Conservation (phyloP, 805 yeast genomes). For the Metahyphopichia silvanorum region DNA sequence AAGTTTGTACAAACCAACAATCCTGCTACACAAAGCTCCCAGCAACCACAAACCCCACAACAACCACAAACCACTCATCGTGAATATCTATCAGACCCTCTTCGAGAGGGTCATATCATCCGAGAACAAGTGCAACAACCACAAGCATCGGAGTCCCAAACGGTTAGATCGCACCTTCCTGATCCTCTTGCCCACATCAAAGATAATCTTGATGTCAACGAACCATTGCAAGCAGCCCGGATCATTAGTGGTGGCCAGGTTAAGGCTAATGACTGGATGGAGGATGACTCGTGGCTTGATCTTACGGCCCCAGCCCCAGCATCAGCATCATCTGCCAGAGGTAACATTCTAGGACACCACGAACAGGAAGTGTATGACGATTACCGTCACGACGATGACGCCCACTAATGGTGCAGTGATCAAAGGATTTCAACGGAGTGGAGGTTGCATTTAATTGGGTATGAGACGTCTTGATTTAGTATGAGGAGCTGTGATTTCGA, state of each 20-base stretch:
- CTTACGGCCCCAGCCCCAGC: slow-evolving; percentile 5
- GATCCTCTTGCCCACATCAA: slow-evolving; percentile 43
- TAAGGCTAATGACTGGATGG: slow-evolving; percentile 30
- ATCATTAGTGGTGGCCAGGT: slow-evolving; percentile 41
- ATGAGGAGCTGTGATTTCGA: too few species aligned
- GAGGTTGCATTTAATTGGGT: too few species aligned
- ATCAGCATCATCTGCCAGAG: slow-evolving; percentile 1
- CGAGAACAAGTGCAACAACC: background rate
- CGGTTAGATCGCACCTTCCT: slow-evolving; percentile 25
- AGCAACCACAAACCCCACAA: slow-evolving; percentile 9
- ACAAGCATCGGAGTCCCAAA: background rate
- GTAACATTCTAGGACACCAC: slow-evolving; percentile 19
- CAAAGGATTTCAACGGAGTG: too few species aligned
- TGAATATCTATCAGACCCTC: too few species aligned
- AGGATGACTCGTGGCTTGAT: slow-evolving; percentile 25
- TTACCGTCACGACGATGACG: slow-evolving; percentile 39
- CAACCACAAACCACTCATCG: background rate
- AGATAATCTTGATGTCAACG: slow-evolving; percentile 33
- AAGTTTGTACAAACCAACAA: slow-evolving; percentile 21
- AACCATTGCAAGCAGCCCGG: slow-evolving; percentile 38
- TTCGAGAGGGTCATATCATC: too few species aligned
- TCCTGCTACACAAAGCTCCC: background rate
- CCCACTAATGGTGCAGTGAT: slow-evolving; percentile 10
- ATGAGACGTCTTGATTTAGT: too few species aligned
- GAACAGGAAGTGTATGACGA: slow-evolving; percentile 42